A percentile compares a stretch with the other conserved stretches of the same genome.
Evolutionary conservation across 768 basidiomycete genomes (phyloP).

Genomic region (Cantharellus cinnabarinus): DNA sequence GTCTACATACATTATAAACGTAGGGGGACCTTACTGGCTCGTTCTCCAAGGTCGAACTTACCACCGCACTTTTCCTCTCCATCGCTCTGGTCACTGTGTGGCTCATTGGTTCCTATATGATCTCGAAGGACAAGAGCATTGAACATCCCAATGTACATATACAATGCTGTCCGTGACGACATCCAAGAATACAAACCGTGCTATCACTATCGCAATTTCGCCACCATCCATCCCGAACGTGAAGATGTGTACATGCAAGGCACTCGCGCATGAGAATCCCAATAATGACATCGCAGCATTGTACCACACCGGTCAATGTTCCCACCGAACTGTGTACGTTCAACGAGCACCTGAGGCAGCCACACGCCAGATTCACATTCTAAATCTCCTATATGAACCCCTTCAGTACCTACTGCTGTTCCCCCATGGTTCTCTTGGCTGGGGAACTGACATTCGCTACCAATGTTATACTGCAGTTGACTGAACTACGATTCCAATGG

Average conservation of each 20-base stretch:
- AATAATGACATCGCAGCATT: neutral
- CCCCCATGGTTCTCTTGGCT: conserved; percentile 19
- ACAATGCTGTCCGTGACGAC: neutral
- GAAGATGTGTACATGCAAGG: neutral
- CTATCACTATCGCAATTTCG: neutral
- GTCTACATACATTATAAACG: no score
- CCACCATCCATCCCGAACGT: neutral
- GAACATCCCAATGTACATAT: neutral
- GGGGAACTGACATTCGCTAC: conserved; percentile 11
- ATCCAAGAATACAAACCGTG: neutral
- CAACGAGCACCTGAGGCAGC: neutral
- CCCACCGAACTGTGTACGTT: neutral
- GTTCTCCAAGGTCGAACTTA: neutral
- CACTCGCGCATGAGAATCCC: neutral
- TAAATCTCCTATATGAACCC: conserved; percentile 20
- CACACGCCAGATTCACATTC: conserved; percentile 9
- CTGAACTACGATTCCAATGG: conserved; percentile 16
- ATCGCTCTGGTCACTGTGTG: neutral
- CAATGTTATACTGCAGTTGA: conserved; percentile 13
- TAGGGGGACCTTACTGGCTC: neutral
- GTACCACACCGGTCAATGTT: neutral
- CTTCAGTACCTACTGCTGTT: conserved; percentile 21
- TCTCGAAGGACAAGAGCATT: neutral
- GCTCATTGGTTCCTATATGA: conserved; percentile 4
- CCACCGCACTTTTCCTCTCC: neutral